Conservation (phyloP, 176 grass and related monocot species). For the Ampelocalamus luodianensis region DNA sequence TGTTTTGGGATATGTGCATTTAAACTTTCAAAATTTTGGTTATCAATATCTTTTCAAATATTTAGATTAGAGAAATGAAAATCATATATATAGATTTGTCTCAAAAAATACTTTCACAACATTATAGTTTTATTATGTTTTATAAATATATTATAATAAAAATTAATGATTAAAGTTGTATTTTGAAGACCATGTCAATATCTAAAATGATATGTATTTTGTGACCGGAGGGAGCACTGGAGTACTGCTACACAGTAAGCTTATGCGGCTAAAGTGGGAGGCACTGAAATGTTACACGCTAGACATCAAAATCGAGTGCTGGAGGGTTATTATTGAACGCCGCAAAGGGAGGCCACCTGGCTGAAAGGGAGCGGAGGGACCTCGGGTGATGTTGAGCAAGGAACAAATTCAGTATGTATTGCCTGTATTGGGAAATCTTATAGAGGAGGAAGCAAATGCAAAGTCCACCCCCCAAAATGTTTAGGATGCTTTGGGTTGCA, state of each 20-base stretch:
- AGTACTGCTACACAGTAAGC: not conserved
- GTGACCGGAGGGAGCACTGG: no score
- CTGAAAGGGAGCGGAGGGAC: conserved; percentile 16
- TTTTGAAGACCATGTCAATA: no score
- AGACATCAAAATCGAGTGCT: conserved; percentile 11
- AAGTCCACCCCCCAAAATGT: conserved; percentile 23
- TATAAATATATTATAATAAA: no score
- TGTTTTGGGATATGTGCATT: no score
- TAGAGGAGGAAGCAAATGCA: conserved; percentile 10
- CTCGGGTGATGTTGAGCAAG: conserved; percentile 26
- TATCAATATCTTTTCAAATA: no score
- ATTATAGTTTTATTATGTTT: no score
- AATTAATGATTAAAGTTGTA: no score
- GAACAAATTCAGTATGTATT: conserved; percentile 50
- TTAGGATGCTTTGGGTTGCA: not conserved
- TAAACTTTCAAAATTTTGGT: no score
- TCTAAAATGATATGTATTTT: no score
- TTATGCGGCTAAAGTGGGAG: not conserved
- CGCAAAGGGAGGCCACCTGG: conserved; percentile 31
- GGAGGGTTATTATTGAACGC: conserved; percentile 38
- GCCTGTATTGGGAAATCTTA: conserved; percentile 18
- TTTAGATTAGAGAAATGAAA: no score
- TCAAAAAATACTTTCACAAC: no score
- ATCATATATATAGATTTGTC: no score
- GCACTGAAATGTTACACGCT: conserved; percentile 23